Percentiles rank a stretch among this genome's conserved stretches.
Evolutionary conservation across 148 eudicot genomes (phyloP).

Genomic region (Oxyria digyna): DNA sequence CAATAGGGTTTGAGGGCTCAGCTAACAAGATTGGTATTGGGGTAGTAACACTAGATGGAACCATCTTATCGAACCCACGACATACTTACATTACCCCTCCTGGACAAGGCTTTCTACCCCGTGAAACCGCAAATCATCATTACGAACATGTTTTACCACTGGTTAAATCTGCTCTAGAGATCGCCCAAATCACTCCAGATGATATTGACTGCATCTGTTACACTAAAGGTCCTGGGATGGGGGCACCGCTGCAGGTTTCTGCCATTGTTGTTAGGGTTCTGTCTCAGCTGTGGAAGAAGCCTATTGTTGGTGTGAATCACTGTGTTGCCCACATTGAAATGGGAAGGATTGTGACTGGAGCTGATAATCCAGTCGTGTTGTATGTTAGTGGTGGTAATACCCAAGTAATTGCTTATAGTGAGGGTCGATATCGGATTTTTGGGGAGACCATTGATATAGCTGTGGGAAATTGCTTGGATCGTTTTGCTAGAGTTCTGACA

Average conservation of each 20-base stretch:
- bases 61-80: slow-evolving; percentile 76
- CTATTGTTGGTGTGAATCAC: slow-evolving; percentile 80
- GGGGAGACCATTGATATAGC: slow-evolving; percentile 99
- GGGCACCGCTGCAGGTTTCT: slow-evolving; percentile 77
- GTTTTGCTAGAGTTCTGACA: slow-evolving; percentile 79
- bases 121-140: slow-evolving; percentile 94
- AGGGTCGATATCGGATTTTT: slow-evolving; percentile 83
- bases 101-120: slow-evolving; percentile 86
- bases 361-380: slow-evolving; percentile 79
- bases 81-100: slow-evolving; percentile 94
- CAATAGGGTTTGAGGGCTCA: slow-evolving; percentile 91
- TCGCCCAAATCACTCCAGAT: slow-evolving; percentile 44
- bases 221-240: slow-evolving; percentile 98
- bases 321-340: slow-evolving; percentile 97
- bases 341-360: slow-evolving; percentile 94
- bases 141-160: slow-evolving; percentile 63
- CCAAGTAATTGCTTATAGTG: slow-evolving; percentile 91
- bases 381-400: slow-evolving; percentile 98
- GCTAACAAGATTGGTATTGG: slow-evolving; percentile 93
- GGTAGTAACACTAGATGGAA: slow-evolving; percentile 75
- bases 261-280: slow-evolving; percentile 75
- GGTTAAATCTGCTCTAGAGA: slow-evolving; percentile 49
- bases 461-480: slow-evolving; percentile 90
- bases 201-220: slow-evolving; percentile 88
- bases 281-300: slow-evolving; percentile 91